These are phyloP conservation scores for Neonectria neomacrospora DNA, from an alignment of 2,329 filamentous ascomycete genomes.

Conservation along the genomic window DNA sequence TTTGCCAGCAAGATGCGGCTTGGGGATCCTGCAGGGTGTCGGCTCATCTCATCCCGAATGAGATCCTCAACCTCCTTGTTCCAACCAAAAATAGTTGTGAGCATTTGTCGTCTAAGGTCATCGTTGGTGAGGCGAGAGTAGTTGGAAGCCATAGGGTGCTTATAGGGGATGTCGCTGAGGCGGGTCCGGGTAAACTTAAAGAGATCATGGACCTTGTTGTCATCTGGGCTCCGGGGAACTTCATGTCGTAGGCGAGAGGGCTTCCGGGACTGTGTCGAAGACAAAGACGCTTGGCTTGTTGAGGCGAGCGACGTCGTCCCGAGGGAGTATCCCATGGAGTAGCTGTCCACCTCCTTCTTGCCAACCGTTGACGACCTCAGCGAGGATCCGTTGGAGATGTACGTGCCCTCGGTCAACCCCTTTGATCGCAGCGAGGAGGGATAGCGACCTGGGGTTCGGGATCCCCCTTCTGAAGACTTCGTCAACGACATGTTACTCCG, in stretches of 20 bases:
- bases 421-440: conserved; percentile 64
- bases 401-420: conserved; percentile 71
- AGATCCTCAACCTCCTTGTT: conserved; percentile 83
- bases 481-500: conserved; percentile 71
- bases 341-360: conserved; percentile 59
- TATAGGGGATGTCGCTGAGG: conserved; percentile 84
- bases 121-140: conserved; percentile 75
- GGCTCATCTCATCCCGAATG: conserved; percentile 83
- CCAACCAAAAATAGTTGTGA: conserved; percentile 95
- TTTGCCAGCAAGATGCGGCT: conserved; percentile 86
- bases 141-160: conserved; percentile 70
- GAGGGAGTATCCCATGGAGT: conserved; percentile 61
- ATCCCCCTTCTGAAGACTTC: conserved; percentile 63
- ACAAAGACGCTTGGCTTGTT: conserved; percentile 55
- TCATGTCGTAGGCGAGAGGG: conserved; percentile 84
- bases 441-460: conserved; percentile 62
- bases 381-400: conserved; percentile 73
- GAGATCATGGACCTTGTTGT: conserved; percentile 77
- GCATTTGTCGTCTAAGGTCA: conserved; percentile 88
- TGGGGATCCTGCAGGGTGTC: conserved; percentile 78
- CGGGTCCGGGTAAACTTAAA: conserved; percentile 88
- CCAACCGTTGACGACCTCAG: conserved; percentile 50
- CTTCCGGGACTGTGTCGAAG: conserved; percentile 60
- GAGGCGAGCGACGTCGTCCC: conserved; percentile 49
- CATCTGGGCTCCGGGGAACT: conserved; percentile 79